Evolutionary conservation across 2,329 filamentous ascomycete genomes (phyloP), one percentile per base, ranked within the genome.

Genomic region (Clonostachys rhizophaga): DNA sequence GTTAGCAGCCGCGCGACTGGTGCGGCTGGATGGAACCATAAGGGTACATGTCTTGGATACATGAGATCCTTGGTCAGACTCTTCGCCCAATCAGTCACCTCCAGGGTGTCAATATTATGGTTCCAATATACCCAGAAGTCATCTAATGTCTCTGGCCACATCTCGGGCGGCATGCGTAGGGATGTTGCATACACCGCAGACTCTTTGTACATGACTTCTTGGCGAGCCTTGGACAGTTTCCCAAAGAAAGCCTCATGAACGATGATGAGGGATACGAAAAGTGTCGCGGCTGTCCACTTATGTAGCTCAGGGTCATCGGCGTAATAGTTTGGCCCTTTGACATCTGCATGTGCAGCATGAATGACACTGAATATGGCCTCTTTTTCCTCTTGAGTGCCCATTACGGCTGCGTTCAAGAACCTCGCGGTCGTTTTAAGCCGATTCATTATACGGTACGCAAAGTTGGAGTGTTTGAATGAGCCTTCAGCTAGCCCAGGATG

Each of bases 41-140:
- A 42, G 4, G 59, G 61, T 16, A 58, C 47, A 24, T 55, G 50
- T 11, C 40, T 49, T 7, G 56, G 57, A 30, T 54, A 59, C 24
- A 62, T 42, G 9, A 64, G 51, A 37, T 56, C 55, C 18, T 42
- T 46, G 24, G 49, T 53, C 18, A 63, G 49, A 36, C 51, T 51
- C 24, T 50, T 49, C 14, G 64, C 64, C 52, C 58, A 55, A 35
- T 60, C 52, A 4, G 59, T 66, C 35, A 69, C 53, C 24, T 63
- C 47, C 14, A 68, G 52, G 2, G 55, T 61, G 35, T 53, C 58
- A 20, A 69, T 55, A 42, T 64, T 58, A 39, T 58, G 49, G 47
- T 70, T 51, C 67, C 66, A 69, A 52, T 69, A 68, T 14, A 46
- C 48, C 64, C 63, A 65, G 47, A 68, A 68, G 3, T 58, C 64